A percentile compares a stretch with the other conserved stretches of the same genome.
phyloP scores from a whole-genome alignment of 2,329 filamentous ascomycete species.

The Bertia moriformis region DNA sequence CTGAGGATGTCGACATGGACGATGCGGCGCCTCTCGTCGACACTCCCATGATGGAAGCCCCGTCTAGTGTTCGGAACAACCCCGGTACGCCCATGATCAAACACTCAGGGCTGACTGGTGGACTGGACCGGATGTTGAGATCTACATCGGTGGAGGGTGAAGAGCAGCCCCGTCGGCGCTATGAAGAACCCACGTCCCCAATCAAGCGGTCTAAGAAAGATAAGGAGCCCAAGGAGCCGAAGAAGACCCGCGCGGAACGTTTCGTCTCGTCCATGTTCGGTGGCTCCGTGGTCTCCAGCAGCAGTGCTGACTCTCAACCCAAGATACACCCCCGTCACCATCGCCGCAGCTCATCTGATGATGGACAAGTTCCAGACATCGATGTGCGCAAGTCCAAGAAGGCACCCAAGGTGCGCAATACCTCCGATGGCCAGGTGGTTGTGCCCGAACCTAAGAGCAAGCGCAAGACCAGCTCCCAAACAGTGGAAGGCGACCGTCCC shows the following conservation, averaged over 20 bases:
- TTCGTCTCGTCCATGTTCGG: slow-evolving; percentile 1
- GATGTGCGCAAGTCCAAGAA: neutral
- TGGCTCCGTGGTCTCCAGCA: neutral
- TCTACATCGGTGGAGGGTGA: neutral
- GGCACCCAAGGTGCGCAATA: neutral
- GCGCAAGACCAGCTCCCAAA: neutral
- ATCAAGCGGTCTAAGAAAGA: neutral
- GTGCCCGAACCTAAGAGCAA: neutral
- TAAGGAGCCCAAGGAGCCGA: neutral
- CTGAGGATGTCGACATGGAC: neutral
- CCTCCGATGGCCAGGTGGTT: neutral
- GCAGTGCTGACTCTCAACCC: neutral
- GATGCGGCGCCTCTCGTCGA: slow-evolving; percentile 13
- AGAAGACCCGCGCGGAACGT: neutral
- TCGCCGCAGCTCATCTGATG: too few species aligned
- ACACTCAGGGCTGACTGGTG: slow-evolving; percentile 80
- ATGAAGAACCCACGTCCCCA: neutral
- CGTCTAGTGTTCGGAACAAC: slow-evolving; percentile 47
- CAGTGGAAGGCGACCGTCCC: neutral
- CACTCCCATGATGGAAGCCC: neutral
- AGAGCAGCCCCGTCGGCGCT: neutral
- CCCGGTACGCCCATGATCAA: slow-evolving; percentile 64
- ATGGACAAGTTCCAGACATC: too few species aligned
- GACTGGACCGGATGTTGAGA: slow-evolving; percentile 61
- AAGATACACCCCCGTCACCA: too few species aligned